phyloP scores from a whole-genome alignment of 1,139 yeast genomes.

The Pichia sp. region DNA sequence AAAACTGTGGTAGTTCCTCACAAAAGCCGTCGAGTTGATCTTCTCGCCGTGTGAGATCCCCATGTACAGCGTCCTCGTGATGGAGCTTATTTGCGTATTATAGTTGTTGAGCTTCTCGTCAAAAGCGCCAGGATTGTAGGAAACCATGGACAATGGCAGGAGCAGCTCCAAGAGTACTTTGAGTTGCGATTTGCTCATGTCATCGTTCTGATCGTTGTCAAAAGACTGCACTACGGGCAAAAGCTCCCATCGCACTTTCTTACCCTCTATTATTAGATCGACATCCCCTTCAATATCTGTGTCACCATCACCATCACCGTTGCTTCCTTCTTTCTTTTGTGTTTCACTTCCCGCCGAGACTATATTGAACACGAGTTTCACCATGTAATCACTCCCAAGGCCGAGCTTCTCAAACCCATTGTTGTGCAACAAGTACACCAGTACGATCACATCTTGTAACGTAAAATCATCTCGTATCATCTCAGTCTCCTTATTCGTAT shows the following conservation, averaged over 20 bases:
- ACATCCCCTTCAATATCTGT: constrained; percentile 18
- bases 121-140: too few relatives aligned
- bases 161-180: too few relatives aligned
- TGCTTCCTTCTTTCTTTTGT: too few relatives aligned
- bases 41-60: not conserved
- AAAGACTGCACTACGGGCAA: constrained; percentile 23
- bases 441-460: constrained; percentile 1
- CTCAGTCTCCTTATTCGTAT: not conserved
- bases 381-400: constrained; percentile 2
- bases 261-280: constrained; percentile 34
- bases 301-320: constrained; percentile 10
- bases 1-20: constrained; percentile 5
- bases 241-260: constrained; percentile 20
- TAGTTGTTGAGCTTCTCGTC: too few relatives aligned
- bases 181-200: too few relatives aligned
- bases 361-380: constrained; percentile 4
- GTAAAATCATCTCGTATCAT: not conserved
- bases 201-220: constrained; percentile 24
- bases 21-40: constrained; percentile 1
- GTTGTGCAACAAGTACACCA: constrained; percentile 4
- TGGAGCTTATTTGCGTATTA: constrained; percentile 3
- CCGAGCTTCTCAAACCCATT: constrained; percentile 4
- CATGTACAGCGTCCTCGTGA: constrained; percentile 2
- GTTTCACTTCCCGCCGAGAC: too few relatives aligned
- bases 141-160: constrained; percentile 12